Percentiles rank a stretch among this genome's conserved stretches.
phyloP scores from a whole-genome alignment of 2,329 filamentous ascomycete genomes.

The Ampelomyces quisqualis region DNA sequence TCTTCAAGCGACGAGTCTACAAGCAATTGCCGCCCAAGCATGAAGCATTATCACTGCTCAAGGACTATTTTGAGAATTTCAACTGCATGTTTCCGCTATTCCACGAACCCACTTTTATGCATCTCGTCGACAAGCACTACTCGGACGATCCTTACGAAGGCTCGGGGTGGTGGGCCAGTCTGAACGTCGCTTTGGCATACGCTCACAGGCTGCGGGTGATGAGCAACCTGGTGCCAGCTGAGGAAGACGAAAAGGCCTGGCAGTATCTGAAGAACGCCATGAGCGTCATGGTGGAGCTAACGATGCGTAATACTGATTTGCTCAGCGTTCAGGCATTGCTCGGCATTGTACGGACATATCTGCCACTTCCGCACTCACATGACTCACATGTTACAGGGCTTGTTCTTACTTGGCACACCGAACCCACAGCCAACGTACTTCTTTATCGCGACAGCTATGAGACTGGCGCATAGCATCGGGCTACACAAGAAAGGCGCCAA shows the following conservation, averaged over 20 bases:
- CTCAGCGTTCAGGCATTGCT: slow-evolving; percentile 91
- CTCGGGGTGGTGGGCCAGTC: slow-evolving; percentile 96
- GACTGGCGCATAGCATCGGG: slow-evolving; percentile 89
- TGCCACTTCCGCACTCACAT: neutral
- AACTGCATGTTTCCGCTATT: slow-evolving; percentile 98
- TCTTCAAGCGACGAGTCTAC: slow-evolving; percentile 84
- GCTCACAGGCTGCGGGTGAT: slow-evolving; percentile 89
- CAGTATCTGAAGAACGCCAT: slow-evolving; percentile 95
- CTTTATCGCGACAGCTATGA: slow-evolving; percentile 84
- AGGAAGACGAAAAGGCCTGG: slow-evolving; percentile 95
- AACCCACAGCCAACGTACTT: slow-evolving; percentile 95
- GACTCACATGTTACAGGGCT: slow-evolving; percentile 51
- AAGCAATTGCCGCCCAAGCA: slow-evolving; percentile 78
- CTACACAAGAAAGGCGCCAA: slow-evolving; percentile 90
- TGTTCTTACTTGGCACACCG: slow-evolving; percentile 94
- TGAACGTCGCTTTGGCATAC: slow-evolving; percentile 93
- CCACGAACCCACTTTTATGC: slow-evolving; percentile 98
- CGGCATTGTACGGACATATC: slow-evolving; percentile 66
- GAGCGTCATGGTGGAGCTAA: slow-evolving; percentile 87
- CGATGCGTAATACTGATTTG: slow-evolving; percentile 93
- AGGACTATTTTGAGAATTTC: slow-evolving; percentile 97
- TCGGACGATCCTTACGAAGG: slow-evolving; percentile 89
- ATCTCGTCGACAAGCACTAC: slow-evolving; percentile 91
- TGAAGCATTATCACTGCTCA: slow-evolving; percentile 84
- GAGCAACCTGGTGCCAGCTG: slow-evolving; percentile 86